Percentiles rank a stretch among this genome's conserved stretches.
These are phyloP conservation scores for Prototheca wickerhamii DNA, from an alignment of 163 green algal genomes.

Conservation along the genomic window DNA sequence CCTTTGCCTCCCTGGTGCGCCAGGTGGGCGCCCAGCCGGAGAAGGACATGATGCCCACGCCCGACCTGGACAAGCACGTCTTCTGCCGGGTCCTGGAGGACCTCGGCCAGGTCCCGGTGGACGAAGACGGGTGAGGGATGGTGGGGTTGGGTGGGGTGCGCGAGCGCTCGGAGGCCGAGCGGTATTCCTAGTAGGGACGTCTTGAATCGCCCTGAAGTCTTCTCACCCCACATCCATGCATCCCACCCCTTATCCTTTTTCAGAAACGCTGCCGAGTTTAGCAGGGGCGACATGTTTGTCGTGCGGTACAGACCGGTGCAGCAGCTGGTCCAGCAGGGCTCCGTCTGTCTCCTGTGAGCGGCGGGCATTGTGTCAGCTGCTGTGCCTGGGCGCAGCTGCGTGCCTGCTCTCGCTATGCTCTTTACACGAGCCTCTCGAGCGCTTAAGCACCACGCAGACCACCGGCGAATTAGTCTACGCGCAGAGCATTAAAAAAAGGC, in stretches of 20 bases:
- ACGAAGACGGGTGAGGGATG: constrained; percentile 30
- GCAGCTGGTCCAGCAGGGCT: constrained; percentile 29
- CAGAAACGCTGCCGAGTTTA: constrained; percentile 39
- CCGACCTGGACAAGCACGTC: constrained; percentile 41
- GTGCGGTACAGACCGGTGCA: constrained; percentile 33
- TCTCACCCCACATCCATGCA: not conserved
- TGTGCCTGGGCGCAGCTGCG: too few species aligned
- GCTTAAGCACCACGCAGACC: too few species aligned
- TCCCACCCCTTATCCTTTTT: not conserved
- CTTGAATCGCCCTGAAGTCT: too few species aligned
- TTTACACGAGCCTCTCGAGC: too few species aligned
- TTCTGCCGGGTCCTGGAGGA: constrained; percentile 44
- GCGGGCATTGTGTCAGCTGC: too few species aligned
- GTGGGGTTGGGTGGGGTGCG: not conserved
- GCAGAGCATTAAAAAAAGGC: too few species aligned
- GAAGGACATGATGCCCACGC: constrained; percentile 44
- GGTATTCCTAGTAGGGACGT: too few species aligned
- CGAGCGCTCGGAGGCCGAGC: too few species aligned
- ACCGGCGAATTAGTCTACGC: too few species aligned
- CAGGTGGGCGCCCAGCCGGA: constrained; percentile 25
- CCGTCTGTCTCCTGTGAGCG: constrained; percentile 38
- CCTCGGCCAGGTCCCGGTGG: constrained; percentile 34
- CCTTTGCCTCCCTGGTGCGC: constrained; percentile 37
- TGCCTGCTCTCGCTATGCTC: too few species aligned
- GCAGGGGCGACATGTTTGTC: constrained; percentile 43